Base-by-base conservation (phyloP, 1,139 yeast genomes). In the Suhomyces terraborum region DNA sequence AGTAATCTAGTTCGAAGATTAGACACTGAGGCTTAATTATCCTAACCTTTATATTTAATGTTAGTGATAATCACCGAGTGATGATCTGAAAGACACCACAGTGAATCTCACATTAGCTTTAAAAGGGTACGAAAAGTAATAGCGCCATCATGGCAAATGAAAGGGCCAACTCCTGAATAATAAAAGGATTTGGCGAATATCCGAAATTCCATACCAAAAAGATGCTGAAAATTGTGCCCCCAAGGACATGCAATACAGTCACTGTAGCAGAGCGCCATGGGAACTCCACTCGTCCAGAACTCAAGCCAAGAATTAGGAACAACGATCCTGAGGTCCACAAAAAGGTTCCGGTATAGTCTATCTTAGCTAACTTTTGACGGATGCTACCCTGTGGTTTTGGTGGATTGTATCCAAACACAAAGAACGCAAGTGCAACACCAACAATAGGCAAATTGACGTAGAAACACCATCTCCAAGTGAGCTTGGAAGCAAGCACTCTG, bases 391-490 rank as follows among this genome's bases (percentile, higher is more conserved):
- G 58, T 2, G 79, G 69, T 32, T 51, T 64, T 10, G 83, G 84
- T 12, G 88, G 86, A 32, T 75, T 67, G 61, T 80, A 82, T n/a
- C 75, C 68, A 33, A 69, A 52, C 6, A 67, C 44, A 36, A 84
- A 66, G 16, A 75, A 55, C 0, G 62, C 56, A 13, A 75, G 60
- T 0, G 85, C 82, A 4, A 73, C 47, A 0, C 84, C 88, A 13
- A 86, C 86, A 36, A 83, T 64, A 4, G 91, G 88, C 44, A 85
- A 61, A 56, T 84, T 84, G 52, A 85, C 72, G 59, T 80, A 85
- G 58, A 84, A 85, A 52, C 88, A 80, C 91, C 91, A 84, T 57
- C 93, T 71, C 93, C 93, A 85, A 13, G 80, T 67, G 2, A 78
- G 80, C 39, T 77, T 69, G 10, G 78, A 57, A 2, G 86, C 72